phyloP scores from a whole-genome alignment of 805 yeast genomes.

The Metschnikowia gruessii region DNA sequence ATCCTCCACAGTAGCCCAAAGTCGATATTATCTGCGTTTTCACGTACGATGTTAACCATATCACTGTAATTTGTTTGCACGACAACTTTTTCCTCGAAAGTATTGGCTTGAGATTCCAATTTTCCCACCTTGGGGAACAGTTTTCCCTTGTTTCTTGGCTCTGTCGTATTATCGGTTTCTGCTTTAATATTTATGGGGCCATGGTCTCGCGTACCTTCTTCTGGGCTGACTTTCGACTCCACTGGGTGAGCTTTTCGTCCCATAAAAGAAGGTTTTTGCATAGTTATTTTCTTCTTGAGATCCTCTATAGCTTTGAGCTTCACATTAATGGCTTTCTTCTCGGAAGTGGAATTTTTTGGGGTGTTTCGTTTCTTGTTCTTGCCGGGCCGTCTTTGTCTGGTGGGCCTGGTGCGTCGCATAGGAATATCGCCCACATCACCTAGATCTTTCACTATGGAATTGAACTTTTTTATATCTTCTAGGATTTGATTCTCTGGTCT shows the following conservation, averaged over 20 bases:
- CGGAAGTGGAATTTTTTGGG: neutral
- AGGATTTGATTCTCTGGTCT: constrained; percentile 7
- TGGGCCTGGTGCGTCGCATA: constrained; percentile 3
- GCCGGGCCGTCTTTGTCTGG: neutral
- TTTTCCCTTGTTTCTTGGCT: neutral
- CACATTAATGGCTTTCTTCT: neutral
- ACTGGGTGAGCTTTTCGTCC: neutral
- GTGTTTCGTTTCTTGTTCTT: neutral
- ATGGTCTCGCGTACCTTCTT: neutral
- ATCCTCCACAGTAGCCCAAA: constrained; percentile 24
- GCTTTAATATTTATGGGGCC: neutral
- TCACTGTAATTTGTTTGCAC: constrained; percentile 20
- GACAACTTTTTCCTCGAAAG: constrained; percentile 21
- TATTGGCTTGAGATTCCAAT: constrained; percentile 2
- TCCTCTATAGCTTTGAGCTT: neutral
- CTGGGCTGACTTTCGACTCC: neutral
- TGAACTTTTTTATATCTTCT: constrained; percentile 6
- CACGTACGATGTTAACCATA: constrained; percentile 21
- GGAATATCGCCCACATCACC: constrained; percentile 6
- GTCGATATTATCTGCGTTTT: constrained; percentile 21
- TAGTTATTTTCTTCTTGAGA: neutral
- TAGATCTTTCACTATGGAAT: neutral
- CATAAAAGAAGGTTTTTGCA: neutral
- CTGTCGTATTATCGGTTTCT: neutral
- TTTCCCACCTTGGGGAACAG: neutral